These are phyloP conservation scores for Candida labiduridarum DNA, from an alignment of 1,139 yeast genomes.

Conservation along the genomic window DNA sequence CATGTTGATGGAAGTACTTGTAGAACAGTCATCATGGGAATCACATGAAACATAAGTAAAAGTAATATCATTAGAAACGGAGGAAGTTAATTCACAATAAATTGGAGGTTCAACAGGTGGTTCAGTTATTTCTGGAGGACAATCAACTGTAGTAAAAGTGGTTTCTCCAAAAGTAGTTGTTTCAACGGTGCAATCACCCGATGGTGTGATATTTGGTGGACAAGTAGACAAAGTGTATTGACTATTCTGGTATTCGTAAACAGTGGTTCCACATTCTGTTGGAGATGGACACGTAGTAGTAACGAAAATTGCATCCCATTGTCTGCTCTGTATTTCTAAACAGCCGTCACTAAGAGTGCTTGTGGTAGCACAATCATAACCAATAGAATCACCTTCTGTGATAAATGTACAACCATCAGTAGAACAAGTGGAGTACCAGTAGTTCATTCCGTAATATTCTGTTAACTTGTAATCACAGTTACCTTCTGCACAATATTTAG, in stretches of 20 bases:
- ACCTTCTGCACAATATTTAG: not conserved
- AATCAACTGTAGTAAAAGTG: not conserved
- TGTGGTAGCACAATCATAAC: constrained; percentile 3
- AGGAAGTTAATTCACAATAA: not conserved
- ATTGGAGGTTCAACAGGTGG: not conserved
- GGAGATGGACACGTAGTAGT: constrained; percentile 4
- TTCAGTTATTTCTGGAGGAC: not conserved
- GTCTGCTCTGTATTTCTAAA: not conserved
- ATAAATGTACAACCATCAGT: constrained; percentile 3
- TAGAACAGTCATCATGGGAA: not conserved
- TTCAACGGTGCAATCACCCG: not conserved
- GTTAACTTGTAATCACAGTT: not conserved
- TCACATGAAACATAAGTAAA: constrained; percentile 1
- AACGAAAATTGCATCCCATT: not conserved
- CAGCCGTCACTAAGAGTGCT: not conserved
- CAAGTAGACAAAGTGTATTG: constrained; percentile 1
- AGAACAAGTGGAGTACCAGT: not conserved
- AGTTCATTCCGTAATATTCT: not conserved
- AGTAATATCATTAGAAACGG: not conserved
- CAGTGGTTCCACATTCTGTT: not conserved
- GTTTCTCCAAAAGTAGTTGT: not conserved
- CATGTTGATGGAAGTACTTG: not conserved
- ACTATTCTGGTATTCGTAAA: not conserved
- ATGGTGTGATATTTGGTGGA: not conserved
- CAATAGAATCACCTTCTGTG: not conserved